phyloP scores from a whole-genome alignment of 176 grass and related monocot species.

The Hsuehochloa calcarea region DNA sequence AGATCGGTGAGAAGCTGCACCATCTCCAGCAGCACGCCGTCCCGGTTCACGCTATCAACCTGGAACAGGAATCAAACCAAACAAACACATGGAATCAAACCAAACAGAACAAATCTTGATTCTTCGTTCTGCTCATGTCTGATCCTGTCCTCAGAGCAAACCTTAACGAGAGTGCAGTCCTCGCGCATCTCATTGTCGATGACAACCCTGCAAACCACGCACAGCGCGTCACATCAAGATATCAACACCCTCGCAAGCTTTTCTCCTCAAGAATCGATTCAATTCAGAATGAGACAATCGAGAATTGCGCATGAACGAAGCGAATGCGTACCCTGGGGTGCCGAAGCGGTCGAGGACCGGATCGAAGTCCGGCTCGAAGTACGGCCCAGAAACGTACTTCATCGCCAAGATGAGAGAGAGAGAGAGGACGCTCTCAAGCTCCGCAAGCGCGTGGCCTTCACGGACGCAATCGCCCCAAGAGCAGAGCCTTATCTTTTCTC shows the following conservation, averaged over 20 bases:
- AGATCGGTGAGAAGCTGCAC: constrained; percentile 81
- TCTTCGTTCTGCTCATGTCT: neutral
- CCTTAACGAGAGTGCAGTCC: constrained; percentile 69
- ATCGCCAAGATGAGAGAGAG: constrained; percentile 9
- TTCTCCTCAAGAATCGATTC: neutral
- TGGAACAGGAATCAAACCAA: neutral
- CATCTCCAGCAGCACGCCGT: constrained; percentile 80
- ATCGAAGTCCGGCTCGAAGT: constrained; percentile 85
- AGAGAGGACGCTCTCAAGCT: neutral
- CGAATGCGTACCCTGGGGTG: constrained; percentile 38
- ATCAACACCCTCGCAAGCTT: neutral
- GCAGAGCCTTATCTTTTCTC: neutral
- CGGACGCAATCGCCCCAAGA: neutral
- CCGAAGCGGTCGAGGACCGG: constrained; percentile 50
- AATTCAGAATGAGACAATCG: neutral
- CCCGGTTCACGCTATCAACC: constrained; percentile 75
- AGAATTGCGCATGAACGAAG: neutral
- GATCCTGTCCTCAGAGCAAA: neutral
- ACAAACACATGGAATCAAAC: neutral
- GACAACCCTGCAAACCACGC: constrained; percentile 53
- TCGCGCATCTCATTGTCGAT: constrained; percentile 73
- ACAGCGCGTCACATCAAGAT: neutral
- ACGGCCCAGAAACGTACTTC: constrained; percentile 60
- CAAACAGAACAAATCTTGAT: neutral
- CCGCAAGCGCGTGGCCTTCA: neutral